phyloP scores from a whole-genome alignment of 1,139 yeast genomes.

The Candida smagusa region DNA sequence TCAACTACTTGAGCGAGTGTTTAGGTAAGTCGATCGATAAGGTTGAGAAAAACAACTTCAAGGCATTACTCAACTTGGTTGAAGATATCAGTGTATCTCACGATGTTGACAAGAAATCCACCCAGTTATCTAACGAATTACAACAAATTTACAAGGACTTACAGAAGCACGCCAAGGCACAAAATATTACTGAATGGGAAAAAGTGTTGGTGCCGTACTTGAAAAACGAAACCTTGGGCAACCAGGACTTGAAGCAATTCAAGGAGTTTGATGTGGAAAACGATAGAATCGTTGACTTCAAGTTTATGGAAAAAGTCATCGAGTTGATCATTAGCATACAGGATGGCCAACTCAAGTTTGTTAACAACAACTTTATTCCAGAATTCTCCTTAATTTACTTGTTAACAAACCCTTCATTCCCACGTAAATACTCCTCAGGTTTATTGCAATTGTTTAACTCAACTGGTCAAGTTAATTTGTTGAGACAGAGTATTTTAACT shows the following conservation, averaged over 20 bases:
- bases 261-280: conserved; percentile 57
- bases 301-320: conserved; percentile 51
- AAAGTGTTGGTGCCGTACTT: conserved; percentile 31
- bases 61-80: conserved; percentile 15
- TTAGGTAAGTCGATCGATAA: conserved; percentile 58
- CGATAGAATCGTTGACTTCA: conserved; percentile 66
- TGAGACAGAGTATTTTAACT: conserved; percentile 78
- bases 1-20: conserved; percentile 69
- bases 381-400: conserved; percentile 66
- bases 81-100: conserved; percentile 13
- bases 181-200: conserved; percentile 29
- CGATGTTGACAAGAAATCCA: conserved; percentile 18
- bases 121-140: conserved; percentile 19
- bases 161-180: conserved; percentile 14
- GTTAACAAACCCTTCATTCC: conserved; percentile 84
- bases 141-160: conserved; percentile 23
- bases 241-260: conserved; percentile 18
- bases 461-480: conserved; percentile 51
- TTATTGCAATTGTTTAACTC: conserved; percentile 46
- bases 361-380: conserved; percentile 38
- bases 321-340: conserved; percentile 34
- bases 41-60: conserved; percentile 9
- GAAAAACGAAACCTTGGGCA: conserved; percentile 27
- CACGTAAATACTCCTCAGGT: conserved; percentile 53
- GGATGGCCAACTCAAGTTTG: conserved; percentile 16